phyloP scores from a whole-genome alignment of 495 filamentous ascomycete genomes.

The Tuber indicum region DNA sequence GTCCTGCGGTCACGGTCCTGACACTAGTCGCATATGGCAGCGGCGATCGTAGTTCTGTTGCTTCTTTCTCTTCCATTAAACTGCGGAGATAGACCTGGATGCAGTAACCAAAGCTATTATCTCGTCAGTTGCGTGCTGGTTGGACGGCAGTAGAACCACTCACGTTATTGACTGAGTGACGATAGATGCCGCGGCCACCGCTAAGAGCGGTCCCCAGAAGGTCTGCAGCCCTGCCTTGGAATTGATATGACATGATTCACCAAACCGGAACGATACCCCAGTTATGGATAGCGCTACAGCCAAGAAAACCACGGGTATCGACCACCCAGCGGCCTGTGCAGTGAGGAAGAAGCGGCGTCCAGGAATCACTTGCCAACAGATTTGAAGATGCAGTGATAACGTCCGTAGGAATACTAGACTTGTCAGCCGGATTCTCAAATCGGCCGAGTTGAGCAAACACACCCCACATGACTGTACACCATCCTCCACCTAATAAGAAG shows the following conservation, averaged over 20 bases:
- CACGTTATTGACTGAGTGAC: constrained; percentile 62
- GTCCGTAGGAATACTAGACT: constrained; percentile 70
- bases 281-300: constrained; percentile 71
- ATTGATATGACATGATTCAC: constrained; percentile 86
- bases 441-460: constrained; percentile 30
- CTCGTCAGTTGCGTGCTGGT: neutral
- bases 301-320: constrained; percentile 65
- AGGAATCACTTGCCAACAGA: constrained; percentile 90
- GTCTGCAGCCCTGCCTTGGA: constrained; percentile 67
- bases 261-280: constrained; percentile 90
- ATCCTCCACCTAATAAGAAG: constrained; percentile 76
- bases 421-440: constrained; percentile 13
- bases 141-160: constrained; percentile 43
- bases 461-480: constrained; percentile 76
- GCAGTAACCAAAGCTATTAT: constrained; percentile 77
- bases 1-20: constrained; percentile 73
- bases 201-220: constrained; percentile 86
- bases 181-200: constrained; percentile 67
- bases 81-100: constrained; percentile 85
- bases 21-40: constrained; percentile 73
- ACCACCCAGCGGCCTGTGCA: constrained; percentile 75
- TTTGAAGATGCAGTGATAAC: constrained; percentile 88
- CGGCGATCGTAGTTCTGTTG: constrained; percentile 49
- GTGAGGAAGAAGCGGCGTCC: constrained; percentile 86
- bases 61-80: constrained; percentile 64